Conservation (phyloP, 768 basidiomycete genomes). For the Artomyces pyxidatus region DNA sequence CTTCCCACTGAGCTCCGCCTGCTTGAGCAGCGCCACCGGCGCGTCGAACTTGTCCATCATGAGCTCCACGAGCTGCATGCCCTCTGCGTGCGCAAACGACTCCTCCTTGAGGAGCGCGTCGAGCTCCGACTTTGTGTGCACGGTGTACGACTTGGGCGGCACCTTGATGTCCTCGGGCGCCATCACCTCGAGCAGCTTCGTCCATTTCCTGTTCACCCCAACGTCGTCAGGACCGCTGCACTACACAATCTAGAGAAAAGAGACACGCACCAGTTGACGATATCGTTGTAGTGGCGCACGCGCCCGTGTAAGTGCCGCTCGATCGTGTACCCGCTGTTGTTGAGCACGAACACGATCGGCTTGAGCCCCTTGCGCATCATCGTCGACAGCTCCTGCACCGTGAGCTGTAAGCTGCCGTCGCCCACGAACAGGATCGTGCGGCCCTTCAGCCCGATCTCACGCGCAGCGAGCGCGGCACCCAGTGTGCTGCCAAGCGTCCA, state of each 20-base stretch:
- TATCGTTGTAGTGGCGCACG: constrained; percentile 76
- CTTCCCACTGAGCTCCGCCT: constrained; percentile 47
- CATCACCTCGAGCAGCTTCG: constrained; percentile 50
- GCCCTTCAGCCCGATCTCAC: constrained; percentile 43
- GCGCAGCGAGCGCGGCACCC: constrained; percentile 75
- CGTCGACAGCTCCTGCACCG: constrained; percentile 76
- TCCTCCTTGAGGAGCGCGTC: constrained; percentile 55
- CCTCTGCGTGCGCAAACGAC: constrained; percentile 52
- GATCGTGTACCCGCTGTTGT: constrained; percentile 82
- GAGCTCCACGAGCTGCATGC: constrained; percentile 76
- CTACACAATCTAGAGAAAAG: neutral
- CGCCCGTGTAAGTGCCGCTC: constrained; percentile 72
- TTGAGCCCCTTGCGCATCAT: constrained; percentile 68
- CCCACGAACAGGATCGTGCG: constrained; percentile 82
- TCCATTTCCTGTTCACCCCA: constrained; percentile 44
- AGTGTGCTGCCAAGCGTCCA: constrained; percentile 77
- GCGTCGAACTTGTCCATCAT: constrained; percentile 69
- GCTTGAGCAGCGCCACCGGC: constrained; percentile 50
- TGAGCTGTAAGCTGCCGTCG: constrained; percentile 76
- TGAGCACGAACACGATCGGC: constrained; percentile 80
- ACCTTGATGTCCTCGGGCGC: constrained; percentile 41
- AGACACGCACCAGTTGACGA: constrained; percentile 52
- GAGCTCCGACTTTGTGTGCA: constrained; percentile 60
- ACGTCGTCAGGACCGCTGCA: neutral
- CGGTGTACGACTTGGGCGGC: constrained; percentile 53